Percentiles rank a stretch among this genome's conserved stretches.
Evolutionary conservation across 495 filamentous ascomycete species (phyloP).

Genomic region (Pyronema domesticum): DNA sequence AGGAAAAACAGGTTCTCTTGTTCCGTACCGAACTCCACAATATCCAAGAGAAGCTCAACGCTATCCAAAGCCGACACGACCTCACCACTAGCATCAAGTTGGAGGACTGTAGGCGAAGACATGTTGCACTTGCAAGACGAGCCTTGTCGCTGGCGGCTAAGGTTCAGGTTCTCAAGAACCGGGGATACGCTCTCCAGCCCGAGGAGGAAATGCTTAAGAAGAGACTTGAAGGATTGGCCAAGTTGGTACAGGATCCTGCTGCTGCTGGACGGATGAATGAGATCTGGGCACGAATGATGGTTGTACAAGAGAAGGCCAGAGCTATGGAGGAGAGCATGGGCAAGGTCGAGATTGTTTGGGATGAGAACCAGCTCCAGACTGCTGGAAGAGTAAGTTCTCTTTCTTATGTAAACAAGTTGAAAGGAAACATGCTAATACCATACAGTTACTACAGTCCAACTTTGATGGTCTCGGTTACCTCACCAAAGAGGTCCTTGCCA

Average conservation of each 20-base stretch:
- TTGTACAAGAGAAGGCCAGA: constrained; percentile 61
- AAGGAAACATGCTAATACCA: constrained; percentile 7
- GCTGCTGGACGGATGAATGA: constrained; percentile 74
- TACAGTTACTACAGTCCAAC: constrained; percentile 75
- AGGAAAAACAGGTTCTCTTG: constrained; percentile 50
- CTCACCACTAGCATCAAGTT: constrained; percentile 62
- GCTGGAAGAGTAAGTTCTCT: constrained; percentile 58
- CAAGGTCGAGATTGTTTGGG: constrained; percentile 42
- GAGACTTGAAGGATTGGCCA: constrained; percentile 60
- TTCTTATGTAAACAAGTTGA: not conserved
- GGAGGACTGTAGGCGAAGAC: constrained; percentile 61
- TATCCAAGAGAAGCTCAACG: constrained; percentile 70
- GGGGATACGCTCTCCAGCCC: constrained; percentile 79
- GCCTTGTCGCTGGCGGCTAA: constrained; percentile 73
- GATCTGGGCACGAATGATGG: constrained; percentile 88
- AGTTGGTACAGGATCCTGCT: constrained; percentile 61
- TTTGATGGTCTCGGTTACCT: constrained; percentile 73
- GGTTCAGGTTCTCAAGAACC: constrained; percentile 76
- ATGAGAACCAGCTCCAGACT: constrained; percentile 60
- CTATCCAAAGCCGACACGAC: constrained; percentile 64
- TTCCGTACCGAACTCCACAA: constrained; percentile 73
- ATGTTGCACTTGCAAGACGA: constrained; percentile 61
- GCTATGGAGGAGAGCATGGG: constrained; percentile 63
- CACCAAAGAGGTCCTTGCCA: constrained; percentile 58
- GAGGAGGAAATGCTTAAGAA: constrained; percentile 83